Percentiles rank a stretch among this genome's conserved stretches.
phyloP scores from a whole-genome alignment of 257 asterid species.

The Galeopsis tetrahit region DNA sequence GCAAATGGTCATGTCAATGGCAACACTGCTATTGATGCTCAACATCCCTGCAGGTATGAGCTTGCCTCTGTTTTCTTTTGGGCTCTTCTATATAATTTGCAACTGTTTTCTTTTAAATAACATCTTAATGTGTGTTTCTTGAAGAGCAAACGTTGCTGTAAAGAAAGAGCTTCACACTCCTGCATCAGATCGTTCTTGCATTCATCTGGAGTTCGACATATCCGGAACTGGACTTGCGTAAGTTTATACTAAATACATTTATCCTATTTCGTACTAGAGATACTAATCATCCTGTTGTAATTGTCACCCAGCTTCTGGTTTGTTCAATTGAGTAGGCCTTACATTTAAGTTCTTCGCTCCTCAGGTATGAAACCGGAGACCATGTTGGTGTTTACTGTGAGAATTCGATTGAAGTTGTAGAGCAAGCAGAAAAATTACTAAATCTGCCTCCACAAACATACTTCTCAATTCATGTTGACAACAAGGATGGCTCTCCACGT shows the following conservation, averaged over 20 bases:
- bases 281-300: constrained; percentile 12
- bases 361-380: constrained; percentile 96
- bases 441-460: constrained; percentile 66
- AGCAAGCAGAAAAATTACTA: constrained; percentile 80
- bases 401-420: constrained; percentile 73
- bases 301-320: background rate
- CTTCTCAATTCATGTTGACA: constrained; percentile 79
- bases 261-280: constrained; percentile 1
- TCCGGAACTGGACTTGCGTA: constrained; percentile 87
- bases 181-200: constrained; percentile 96
- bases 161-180: constrained; percentile 92
- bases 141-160: constrained; percentile 78
- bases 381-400: constrained; percentile 94
- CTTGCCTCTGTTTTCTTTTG: constrained; percentile 23
- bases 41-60: constrained; percentile 89
- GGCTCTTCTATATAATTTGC: constrained; percentile 4
- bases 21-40: constrained; percentile 74
- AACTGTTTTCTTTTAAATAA: constrained; percentile 21
- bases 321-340: constrained; percentile 5
- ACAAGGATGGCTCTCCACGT: constrained; percentile 85
- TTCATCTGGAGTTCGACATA: constrained; percentile 92
- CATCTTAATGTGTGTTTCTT: constrained; percentile 31
- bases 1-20: constrained; percentile 75
- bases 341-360: constrained; percentile 18
- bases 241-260: constrained; percentile 28